These are phyloP conservation scores for Pythium monospermum DNA, from an alignment of 352 stramenopile genomes.

Conservation along the genomic window DNA sequence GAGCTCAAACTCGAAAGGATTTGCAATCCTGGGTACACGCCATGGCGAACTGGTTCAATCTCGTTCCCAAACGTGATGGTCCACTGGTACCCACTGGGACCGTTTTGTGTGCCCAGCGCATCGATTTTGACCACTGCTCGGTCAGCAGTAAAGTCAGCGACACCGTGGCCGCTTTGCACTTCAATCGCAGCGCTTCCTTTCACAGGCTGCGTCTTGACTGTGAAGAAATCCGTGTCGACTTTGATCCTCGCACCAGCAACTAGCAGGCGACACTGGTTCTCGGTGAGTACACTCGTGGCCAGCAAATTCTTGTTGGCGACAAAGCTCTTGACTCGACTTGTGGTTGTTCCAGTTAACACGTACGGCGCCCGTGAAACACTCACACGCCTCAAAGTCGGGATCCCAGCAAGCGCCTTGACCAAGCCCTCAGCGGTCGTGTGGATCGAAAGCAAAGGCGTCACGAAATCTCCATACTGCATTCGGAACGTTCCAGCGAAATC, in stretches of 20 bases:
- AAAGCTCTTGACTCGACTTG: conserved; percentile 37
- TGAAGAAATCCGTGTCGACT: conserved; percentile 29
- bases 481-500: conserved; percentile 64
- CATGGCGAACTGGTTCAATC: conserved; percentile 27
- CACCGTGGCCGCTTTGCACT: conserved; percentile 33
- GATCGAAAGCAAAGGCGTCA: conserved; percentile 43
- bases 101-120: conserved; percentile 25
- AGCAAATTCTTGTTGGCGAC: conserved; percentile 29
- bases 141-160: conserved; percentile 25
- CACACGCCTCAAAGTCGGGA: conserved; percentile 51
- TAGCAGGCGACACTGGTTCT: conserved; percentile 32
- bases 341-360: conserved; percentile 34
- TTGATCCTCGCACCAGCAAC: conserved; percentile 29
- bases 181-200: conserved; percentile 34
- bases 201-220: conserved; percentile 34
- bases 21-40: conserved; percentile 40
- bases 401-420: conserved; percentile 26
- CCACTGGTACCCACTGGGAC: conserved; percentile 62
- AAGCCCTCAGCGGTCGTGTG: conserved; percentile 41
- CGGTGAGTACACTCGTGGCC: conserved; percentile 34
- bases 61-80: conserved; percentile 57
- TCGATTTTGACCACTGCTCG: conserved; percentile 39
- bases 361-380: conserved; percentile 37
- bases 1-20: conserved; percentile 47
- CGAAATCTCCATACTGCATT: conserved; percentile 52